phyloP scores from a whole-genome alignment of 306 rosid species.

The Rosa persica region DNA sequence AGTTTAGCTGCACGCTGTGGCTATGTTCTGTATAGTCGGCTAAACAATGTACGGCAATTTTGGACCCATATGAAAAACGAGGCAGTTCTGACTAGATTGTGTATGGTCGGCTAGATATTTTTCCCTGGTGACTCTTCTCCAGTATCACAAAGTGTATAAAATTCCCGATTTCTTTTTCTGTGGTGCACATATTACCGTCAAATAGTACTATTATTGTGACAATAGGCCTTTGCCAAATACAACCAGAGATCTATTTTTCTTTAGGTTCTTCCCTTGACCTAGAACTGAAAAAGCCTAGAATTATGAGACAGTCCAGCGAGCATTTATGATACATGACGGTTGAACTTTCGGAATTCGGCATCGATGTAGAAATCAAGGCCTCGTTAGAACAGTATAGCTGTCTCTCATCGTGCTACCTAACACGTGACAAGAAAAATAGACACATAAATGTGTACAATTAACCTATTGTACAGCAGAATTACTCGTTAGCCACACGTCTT shows the following conservation, averaged over 20 bases:
- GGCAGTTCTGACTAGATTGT: background rate
- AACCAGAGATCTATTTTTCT: background rate
- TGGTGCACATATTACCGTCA: background rate
- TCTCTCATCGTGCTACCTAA: background rate
- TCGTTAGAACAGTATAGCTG: background rate
- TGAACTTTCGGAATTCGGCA: background rate
- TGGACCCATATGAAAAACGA: conserved; percentile 4
- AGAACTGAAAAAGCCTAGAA: background rate
- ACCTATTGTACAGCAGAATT: background rate
- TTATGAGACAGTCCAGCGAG: no score
- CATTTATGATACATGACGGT: background rate
- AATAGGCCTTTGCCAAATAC: background rate
- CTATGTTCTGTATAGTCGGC: background rate
- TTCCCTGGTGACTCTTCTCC: background rate
- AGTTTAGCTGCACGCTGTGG: background rate
- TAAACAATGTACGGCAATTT: background rate
- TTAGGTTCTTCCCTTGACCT: background rate
- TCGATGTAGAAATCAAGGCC: background rate
- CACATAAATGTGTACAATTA: no score
- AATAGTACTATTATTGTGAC: background rate
- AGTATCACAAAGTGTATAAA: background rate
- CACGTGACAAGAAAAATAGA: no score
- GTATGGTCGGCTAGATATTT: conserved; percentile 9
- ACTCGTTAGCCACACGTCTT: background rate
- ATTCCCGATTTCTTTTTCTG: background rate